Base-by-base conservation (phyloP, 139 green algal genomes). In the Micractinium conductrix region DNA sequence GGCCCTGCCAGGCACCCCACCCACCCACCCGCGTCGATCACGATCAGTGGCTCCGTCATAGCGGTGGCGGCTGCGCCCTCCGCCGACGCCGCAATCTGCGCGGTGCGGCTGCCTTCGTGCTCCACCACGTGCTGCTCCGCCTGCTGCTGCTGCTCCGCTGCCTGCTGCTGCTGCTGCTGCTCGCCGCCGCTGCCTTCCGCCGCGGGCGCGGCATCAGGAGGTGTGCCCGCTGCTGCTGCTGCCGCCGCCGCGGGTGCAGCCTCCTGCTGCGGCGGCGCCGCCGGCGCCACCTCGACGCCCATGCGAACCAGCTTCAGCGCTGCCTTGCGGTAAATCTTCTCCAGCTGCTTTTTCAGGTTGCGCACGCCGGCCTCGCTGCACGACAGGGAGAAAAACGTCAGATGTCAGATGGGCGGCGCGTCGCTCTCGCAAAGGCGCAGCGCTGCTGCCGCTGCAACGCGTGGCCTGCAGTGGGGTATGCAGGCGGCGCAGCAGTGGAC, bases 261-360 rank as follows among this genome's bases (percentile, higher is more conserved):
- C 78, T 30, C 60, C 12, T 53, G 30, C 45, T 53, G 38, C 24
- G 33, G 35, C n/a, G 40, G 73, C 35, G 40, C 67, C 12, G 70
- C 58, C 1, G 65, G 12, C 16, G 50, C 48, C 35, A 81, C 44
- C 10, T 63, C 67, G 75, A 85, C 70, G 65, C 80, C 89, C 35
- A 74, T 45, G 67, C 89, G 69, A 16, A 95, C 93, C 35, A 98
- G 88, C 81, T 94, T 93, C 24, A 97, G 80, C 28, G 80, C 80
- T 1, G 80, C 48, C 50, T 85, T 85, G 37, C 80, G 69, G 89
- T 98, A 99, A 0, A 98, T 91, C 89, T 98, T 98, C 85, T 99
- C 97, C 33, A 99, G 88, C 70, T 97, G 92, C 85, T 99, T 99
- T 89, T 99, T 98, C 67, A 99, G 88, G 86, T 97, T 99, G 50